Evolutionary conservation across 352 stramenopile genomes (phyloP), one percentile per base, ranked within the genome.

Genomic region (Phytopythium oedochilum): DNA sequence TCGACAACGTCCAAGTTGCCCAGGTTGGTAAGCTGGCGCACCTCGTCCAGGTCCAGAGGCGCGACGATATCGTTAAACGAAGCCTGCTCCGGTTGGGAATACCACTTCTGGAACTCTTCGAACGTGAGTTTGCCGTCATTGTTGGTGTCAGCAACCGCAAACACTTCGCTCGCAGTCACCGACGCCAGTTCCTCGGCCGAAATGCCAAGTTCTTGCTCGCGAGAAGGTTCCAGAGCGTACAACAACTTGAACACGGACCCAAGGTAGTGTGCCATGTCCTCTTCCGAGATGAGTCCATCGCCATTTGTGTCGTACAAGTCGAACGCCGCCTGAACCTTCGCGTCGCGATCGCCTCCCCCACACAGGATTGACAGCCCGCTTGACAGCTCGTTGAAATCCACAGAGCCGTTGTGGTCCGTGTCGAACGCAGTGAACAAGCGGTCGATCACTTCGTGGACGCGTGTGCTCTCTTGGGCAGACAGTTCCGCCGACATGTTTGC

Each of bases 201-300:
- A 48, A 87, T 82, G 0, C 70, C 78, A 29, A 94, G 59, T 25
- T 75, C 73, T n/a, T 75, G 67, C 38, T 78, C 60, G 1, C 71
- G 75, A 15, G 78, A 80, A 26, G 80, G 86, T 45, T 92, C 82
- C 4, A 88, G 52, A 31, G 78, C 77, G 55, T 87, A 93, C 18
- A 96, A 55, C 25, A 94, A 50, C 60, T 83, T 88, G 57, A 93
- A 96, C 6, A 95, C 82, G 0, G 78, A 92, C 35, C 73, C 70
- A n/a, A 96, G 66, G 55, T 96, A 96, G 62, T 88, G 77, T 9
- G 71, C 72, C 85, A 96, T 93, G 52, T 96, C 86, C 3, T 88
- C 76, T 56, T 88, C 63, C 9, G 77, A 89, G 52, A 96, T 93
- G 34, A 90, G 70, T 2, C 88, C 88, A 47, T 96, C 86, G 15